phyloP scores from a whole-genome alignment of 106 monocot species.

The Platanthera guangdongensis region DNA sequence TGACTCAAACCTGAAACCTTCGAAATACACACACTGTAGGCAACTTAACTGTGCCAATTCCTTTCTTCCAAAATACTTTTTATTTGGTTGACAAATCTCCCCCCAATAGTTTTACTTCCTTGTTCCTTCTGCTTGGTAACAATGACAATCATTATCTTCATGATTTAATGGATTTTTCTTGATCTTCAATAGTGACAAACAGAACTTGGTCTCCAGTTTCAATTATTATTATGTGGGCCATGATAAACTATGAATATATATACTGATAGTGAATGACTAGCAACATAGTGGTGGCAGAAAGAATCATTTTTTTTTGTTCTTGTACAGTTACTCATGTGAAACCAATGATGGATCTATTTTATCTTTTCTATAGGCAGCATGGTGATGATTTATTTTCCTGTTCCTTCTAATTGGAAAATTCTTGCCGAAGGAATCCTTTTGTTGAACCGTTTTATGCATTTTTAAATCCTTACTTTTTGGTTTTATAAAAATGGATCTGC shows the following conservation, averaged over 20 bases:
- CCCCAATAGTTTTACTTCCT: background rate
- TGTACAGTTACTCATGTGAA: background rate
- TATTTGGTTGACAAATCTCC: too few species aligned
- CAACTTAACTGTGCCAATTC: too few species aligned
- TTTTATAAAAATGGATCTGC: background rate
- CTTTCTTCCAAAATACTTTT: too few species aligned
- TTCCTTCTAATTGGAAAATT: too few species aligned
- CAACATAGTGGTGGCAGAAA: background rate
- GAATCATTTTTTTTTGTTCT: background rate
- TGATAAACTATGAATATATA: background rate
- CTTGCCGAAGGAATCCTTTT: background rate
- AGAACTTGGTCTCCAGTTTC: background rate
- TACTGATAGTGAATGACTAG: background rate
- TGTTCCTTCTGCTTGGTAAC: background rate
- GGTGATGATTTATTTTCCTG: background rate
- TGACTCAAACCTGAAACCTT: too few species aligned
- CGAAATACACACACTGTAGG: too few species aligned
- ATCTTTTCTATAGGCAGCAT: background rate
- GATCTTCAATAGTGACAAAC: background rate
- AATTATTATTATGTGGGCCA: background rate
- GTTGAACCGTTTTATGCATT: background rate
- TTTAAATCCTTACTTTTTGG: background rate
- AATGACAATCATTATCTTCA: background rate
- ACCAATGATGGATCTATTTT: background rate
- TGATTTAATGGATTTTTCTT: too few species aligned